Evolutionary conservation across 2,329 filamentous ascomycete species (phyloP).

Genomic region (Ophiostoma sp.): DNA sequence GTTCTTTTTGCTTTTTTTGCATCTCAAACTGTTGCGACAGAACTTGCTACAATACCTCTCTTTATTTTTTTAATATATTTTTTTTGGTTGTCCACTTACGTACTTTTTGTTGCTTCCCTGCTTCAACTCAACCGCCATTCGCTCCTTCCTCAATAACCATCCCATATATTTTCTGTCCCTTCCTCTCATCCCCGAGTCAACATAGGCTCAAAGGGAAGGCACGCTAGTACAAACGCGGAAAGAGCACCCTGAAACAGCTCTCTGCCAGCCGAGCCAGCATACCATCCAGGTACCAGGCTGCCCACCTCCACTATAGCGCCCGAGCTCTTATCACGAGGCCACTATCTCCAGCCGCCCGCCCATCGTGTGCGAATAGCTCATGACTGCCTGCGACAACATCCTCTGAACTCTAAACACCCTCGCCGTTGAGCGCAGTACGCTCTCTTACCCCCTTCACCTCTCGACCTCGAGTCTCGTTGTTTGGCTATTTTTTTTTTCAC

Average conservation of each 20-base stretch:
- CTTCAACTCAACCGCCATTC: background rate
- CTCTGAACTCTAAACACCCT: background rate
- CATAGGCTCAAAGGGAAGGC: background rate
- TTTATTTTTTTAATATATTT: background rate
- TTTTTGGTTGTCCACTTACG: background rate
- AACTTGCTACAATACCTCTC: background rate
- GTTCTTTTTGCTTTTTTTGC: conserved; percentile 13
- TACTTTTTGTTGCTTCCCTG: background rate
- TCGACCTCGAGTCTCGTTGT: background rate
- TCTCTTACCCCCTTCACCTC: background rate
- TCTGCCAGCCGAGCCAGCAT: background rate
- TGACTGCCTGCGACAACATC: background rate
- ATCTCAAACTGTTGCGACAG: background rate
- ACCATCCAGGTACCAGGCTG: conserved; percentile 16
- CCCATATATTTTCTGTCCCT: background rate
- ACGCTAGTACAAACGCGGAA: conserved; percentile 7
- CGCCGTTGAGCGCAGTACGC: background rate
- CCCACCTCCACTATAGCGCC: background rate
- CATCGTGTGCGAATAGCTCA: conserved; percentile 6
- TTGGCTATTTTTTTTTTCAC: background rate
- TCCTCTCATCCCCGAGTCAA: background rate
- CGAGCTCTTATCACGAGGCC: conserved; percentile 25
- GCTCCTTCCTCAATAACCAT: background rate
- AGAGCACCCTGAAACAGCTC: background rate
- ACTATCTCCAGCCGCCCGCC: conserved; percentile 11